These are phyloP conservation scores for Komagataella mondaviorum DNA, from an alignment of 805 yeast genomes.

Conservation along the genomic window DNA sequence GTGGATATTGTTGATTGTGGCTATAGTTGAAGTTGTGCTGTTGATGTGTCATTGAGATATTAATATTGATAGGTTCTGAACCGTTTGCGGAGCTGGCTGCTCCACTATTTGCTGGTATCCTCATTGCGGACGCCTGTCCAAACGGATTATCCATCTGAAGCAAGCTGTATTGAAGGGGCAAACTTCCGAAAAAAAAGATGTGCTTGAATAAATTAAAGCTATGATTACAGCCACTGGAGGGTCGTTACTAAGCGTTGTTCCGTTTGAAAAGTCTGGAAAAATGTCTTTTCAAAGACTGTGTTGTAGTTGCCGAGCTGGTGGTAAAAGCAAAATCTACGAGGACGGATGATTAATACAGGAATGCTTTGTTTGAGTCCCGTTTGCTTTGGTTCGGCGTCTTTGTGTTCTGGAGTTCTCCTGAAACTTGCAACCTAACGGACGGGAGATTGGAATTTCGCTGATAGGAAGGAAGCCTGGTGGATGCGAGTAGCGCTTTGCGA, in stretches of 20 bases:
- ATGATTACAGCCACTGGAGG: neutral
- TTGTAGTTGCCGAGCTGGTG: neutral
- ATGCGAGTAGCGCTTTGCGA: neutral
- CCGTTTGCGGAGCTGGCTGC: neutral
- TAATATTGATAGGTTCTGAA: neutral
- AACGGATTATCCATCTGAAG: neutral
- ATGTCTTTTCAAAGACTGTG: neutral
- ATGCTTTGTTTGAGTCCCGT: slow-evolving; percentile 23
- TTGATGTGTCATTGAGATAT: neutral
- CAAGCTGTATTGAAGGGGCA: neutral
- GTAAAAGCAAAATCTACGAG: slow-evolving; percentile 10
- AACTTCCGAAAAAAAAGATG: neutral
- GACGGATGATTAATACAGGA: slow-evolving; percentile 27
- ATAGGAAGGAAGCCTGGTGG: neutral
- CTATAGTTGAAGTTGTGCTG: neutral
- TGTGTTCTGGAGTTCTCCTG: slow-evolving; percentile 1
- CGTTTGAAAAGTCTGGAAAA: neutral
- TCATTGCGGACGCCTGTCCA: neutral
- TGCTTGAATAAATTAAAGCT: too few relatives aligned
- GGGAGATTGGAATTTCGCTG: neutral
- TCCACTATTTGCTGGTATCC: neutral
- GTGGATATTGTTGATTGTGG: neutral
- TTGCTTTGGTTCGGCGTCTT: slow-evolving; percentile 10
- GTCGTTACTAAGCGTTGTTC: neutral
- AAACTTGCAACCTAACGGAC: slow-evolving; percentile 1